Evolutionary conservation across 768 basidiomycete species (phyloP).

Genomic region (Flagelloscypha sp.): DNA sequence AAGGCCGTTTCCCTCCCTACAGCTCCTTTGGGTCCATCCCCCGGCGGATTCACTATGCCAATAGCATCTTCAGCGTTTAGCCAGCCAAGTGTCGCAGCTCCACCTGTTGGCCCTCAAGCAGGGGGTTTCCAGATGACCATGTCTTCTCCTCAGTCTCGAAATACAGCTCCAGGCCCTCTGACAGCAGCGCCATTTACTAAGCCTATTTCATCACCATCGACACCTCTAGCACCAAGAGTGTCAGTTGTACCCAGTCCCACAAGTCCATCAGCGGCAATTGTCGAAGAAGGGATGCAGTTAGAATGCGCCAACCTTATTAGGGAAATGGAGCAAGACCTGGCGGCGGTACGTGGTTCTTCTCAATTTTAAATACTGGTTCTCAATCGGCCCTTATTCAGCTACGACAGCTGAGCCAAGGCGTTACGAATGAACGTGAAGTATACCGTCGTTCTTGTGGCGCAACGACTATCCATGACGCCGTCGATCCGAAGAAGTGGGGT

Average conservation of each 20-base stretch:
- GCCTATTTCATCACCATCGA: too few relatives aligned
- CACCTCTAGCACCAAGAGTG: too few relatives aligned
- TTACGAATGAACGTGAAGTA: slow-evolving; percentile 26
- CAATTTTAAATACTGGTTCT: slow-evolving; percentile 2
- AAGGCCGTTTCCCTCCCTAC: too few relatives aligned
- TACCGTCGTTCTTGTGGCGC: slow-evolving; percentile 27
- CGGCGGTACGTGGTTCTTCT: slow-evolving; percentile 42
- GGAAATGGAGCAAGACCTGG: slow-evolving; percentile 43
- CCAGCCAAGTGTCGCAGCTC: too few relatives aligned
- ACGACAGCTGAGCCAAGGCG: slow-evolving; percentile 27
- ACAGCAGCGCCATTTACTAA: slow-evolving; percentile 1
- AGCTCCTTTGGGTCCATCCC: too few relatives aligned
- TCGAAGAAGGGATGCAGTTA: slow-evolving; percentile 60
- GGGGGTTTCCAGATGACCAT: too few relatives aligned
- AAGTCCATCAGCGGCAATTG: slow-evolving; percentile 15
- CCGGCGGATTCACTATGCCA: too few relatives aligned
- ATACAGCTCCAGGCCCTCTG: slow-evolving; percentile 1
- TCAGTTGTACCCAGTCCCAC: slow-evolving; percentile 9
- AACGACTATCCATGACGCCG: slow-evolving; percentile 37
- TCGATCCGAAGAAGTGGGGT: slow-evolving; percentile 42
- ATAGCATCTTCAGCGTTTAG: too few relatives aligned
- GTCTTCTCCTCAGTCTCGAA: too few relatives aligned
- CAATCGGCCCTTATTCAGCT: slow-evolving; percentile 28
- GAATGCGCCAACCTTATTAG: slow-evolving; percentile 48
- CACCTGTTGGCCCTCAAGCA: too few relatives aligned